Evolutionary conservation across 352 stramenopile species (phyloP), one percentile per base, ranked within the genome.

Genomic region (Pythium chondricola): DNA sequence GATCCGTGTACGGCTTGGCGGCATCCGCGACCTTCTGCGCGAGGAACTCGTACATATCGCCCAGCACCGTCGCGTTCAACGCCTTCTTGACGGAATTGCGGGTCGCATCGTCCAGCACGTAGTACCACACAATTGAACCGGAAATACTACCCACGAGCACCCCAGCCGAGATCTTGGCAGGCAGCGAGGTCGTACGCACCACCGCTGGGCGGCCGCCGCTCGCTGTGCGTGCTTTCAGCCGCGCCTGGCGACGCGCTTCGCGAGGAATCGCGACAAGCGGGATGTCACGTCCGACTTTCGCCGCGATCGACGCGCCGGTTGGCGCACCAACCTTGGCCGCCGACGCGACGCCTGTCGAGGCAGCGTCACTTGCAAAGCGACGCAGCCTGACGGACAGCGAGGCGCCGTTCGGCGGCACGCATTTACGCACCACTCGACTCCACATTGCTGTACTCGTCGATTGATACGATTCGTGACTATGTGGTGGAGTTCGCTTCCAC

Each of bases 1-100:
- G 83, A 13, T 92, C 76, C 22, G 78, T 92, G 55, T 86, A 92
- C 6, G 80, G 83, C 38, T 77, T 76, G 43, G 80, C 66, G 21
- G 74, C 65, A 46, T 92, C 74, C 47, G 83, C 69, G 46, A 92
- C 64, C 46, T 91, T 82, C 25, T 62, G 71, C 13, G 69, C 69
- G 21, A 77, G 30, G 21, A 82, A 60, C 7, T 41, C 58, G 60
- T 88, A 91, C 22, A 83, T 52, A 46, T 83, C 71, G 16, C 82
- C 82, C 2, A 93, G 65, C 25, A 75, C 61, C 24, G 82, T 89
- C n/a, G 68, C 56, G 41, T 63, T 51, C 16, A 93, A 54, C 36
- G 63, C 58, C 31, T 76, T 56, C 36, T 36, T 56, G 31, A 91
- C 62, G 20, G 44, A 46, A 6, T 49, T 44, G 55, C 88, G 88